phyloP scores from a whole-genome alignment of 805 yeast genomes.

The Isabelozyma rhagii region DNA sequence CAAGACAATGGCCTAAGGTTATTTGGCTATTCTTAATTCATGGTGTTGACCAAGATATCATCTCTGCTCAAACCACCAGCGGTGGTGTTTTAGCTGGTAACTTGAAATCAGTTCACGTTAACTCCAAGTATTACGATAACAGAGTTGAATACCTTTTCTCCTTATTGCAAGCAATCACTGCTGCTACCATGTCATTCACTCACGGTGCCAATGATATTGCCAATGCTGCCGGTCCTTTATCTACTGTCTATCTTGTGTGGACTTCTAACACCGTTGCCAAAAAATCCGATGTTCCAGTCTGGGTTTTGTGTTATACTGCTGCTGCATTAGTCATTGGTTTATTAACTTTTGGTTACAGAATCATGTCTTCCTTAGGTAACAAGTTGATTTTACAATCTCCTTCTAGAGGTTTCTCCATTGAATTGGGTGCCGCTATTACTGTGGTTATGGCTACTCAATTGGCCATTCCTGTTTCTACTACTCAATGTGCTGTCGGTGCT shows the following conservation, averaged over 20 bases:
- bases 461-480: slow-evolving; percentile 70
- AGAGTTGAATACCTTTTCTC: slow-evolving; percentile 68
- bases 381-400: slow-evolving; percentile 74
- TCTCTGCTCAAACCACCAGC: slow-evolving; percentile 41
- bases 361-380: slow-evolving; percentile 71
- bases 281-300: slow-evolving; percentile 62
- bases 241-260: slow-evolving; percentile 66
- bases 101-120: slow-evolving; percentile 48
- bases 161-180: slow-evolving; percentile 66
- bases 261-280: slow-evolving; percentile 39
- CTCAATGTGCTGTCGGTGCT: slow-evolving; percentile 78
- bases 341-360: slow-evolving; percentile 70
- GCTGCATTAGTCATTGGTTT: slow-evolving; percentile 62
- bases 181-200: slow-evolving; percentile 77
- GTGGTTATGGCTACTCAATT: slow-evolving; percentile 73
- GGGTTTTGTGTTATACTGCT: slow-evolving; percentile 71
- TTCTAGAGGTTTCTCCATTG: slow-evolving; percentile 72
- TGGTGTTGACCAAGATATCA: slow-evolving; percentile 66
- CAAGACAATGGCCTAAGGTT: slow-evolving; percentile 53
- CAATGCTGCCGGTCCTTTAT: slow-evolving; percentile 73
- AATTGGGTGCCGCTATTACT: slow-evolving; percentile 75
- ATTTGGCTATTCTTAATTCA: slow-evolving; percentile 49
- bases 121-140: slow-evolving; percentile 66
- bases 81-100: slow-evolving; percentile 43
- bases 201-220: slow-evolving; percentile 82